Evolutionary conservation across 768 basidiomycete genomes (phyloP), one percentile per base, ranked within the genome.

Genomic region (Leccinum arenicola): DNA sequence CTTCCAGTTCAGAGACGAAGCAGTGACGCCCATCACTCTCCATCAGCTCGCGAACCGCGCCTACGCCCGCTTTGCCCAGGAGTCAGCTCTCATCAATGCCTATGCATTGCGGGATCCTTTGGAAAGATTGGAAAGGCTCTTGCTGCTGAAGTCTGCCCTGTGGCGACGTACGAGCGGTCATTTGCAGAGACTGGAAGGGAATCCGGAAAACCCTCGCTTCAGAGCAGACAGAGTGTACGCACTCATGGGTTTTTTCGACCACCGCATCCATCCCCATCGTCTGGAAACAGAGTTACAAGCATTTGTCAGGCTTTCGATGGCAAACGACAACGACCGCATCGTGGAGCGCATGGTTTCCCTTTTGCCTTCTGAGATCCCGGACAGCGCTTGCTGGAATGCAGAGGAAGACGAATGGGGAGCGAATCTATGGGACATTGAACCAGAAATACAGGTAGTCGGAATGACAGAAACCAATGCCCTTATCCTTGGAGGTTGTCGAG

Each of bases 181-280:
- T 6, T 15, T 56, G 1, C 21, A 55, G 23, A 27, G 2, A 12
- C 48, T 59, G 15, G 36, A 6, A 31, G 15, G 6, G 15, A n/a
- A 29, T 6, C 45, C 25, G 33, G 45, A n/a, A 1, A 35, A 25
- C 14, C 25, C 4, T 8, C 8, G 23, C 51, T 63, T 59, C 50
- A 50, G 43, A 45, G 61, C 64, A 43, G 69, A 68, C 25, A 70
- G 57, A 25, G 68, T 72, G 33, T 70, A 68, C 9, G 60, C 68
- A 10, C 61, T 72, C 1, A 68, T 68, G 70, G 63, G 63, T 3
- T 68, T 72, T 48, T 69, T 72, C 21, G 58, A 62, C 33, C 68
- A 68, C 52, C 70, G 61, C 1, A 69, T 71, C 31, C 27, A 49
- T 11, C 69, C 64, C 11, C 43, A 67, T 19, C 15, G 31, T 15